Conservation (phyloP, 768 basidiomycete species). For the Amanita molliuscula region DNA sequence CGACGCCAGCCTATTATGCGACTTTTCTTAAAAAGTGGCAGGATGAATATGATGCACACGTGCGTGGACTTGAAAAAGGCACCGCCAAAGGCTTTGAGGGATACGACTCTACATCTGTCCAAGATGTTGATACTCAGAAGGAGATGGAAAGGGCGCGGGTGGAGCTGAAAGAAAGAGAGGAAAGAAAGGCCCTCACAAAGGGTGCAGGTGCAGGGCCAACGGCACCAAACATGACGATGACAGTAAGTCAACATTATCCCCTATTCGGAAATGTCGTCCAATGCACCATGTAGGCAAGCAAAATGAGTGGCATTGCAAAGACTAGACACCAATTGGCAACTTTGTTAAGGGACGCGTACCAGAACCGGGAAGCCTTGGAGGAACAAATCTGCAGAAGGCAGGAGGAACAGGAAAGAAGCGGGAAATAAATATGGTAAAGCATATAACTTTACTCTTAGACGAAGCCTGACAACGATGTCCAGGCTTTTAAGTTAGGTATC, state of each 20-base stretch:
- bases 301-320: slow-evolving; percentile 57
- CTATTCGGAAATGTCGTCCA: neutral
- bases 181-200: slow-evolving; percentile 63
- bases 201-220: slow-evolving; percentile 43
- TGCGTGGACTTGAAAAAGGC: slow-evolving; percentile 66
- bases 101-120: slow-evolving; percentile 38
- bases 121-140: slow-evolving; percentile 54
- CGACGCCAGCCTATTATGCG: slow-evolving; percentile 58
- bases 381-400: slow-evolving; percentile 77
- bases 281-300: slow-evolving; percentile 45
- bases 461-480: neutral
- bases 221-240: slow-evolving; percentile 77
- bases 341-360: slow-evolving; percentile 71
- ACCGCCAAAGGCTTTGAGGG: slow-evolving; percentile 61
- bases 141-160: slow-evolving; percentile 73
- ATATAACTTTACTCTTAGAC: neutral
- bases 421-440: slow-evolving; percentile 84
- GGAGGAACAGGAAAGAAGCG: slow-evolving; percentile 78
- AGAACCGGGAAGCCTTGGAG: slow-evolving; percentile 75
- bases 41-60: slow-evolving; percentile 56
- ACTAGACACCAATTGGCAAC: slow-evolving; percentile 75
- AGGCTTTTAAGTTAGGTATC: slow-evolving; percentile 26
- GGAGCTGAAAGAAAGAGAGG: slow-evolving; percentile 69
- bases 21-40: slow-evolving; percentile 68
- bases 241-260: slow-evolving; percentile 30